Base-by-base conservation (phyloP, 768 basidiomycete species). In the Kwoniella bestiolae region DNA sequence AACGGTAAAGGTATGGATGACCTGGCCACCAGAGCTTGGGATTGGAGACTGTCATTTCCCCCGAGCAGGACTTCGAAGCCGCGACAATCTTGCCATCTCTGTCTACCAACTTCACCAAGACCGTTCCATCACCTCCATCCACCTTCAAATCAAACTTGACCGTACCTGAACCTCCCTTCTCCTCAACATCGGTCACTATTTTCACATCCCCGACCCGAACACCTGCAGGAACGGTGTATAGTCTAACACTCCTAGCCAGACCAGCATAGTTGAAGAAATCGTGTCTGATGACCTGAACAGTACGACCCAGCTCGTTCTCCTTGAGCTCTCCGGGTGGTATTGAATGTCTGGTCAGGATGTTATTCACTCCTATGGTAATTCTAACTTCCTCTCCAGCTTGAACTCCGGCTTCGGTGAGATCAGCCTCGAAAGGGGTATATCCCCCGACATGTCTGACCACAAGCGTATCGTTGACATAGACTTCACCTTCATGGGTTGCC, bases 201-300 rank as follows among this genome's bases (percentile, higher is more conserved):
- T 69, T 71, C 57, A 73, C 62, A 56, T 73, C 72, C 35, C 68
- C 56, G 28, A 73, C 34, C 6, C 66, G 25, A 5, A 44, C 59
- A 16, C 53, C 50, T 41, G 18, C 12, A 7, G 72, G 72, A 3
- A 28, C 56, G 16, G 16, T 58, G 57, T 67, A 71, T 7, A 73
- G 61, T 41, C 58, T n/a, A 41, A 73, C 69, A 8, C 66, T 68
- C 53, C 72, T 35, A n/a, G 72, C 69, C 25, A 73, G 63, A n/a
- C 72, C 72, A 23, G 72, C 63, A 61, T 73, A 73, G 57, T 73
- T 73, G 67, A 71, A 73, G 52, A 73, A 73, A 32, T 73, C 72
- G 50, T 73, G 72, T 58, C 51, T 64, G 65, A 71, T 71, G 52
- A 68, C 71, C 35, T 73, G 72, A 25, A 62, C 51, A 18, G 49